Evolutionary conservation across 257 asterid species (phyloP).

Genomic region (Parsonsia alboflavescens): DNA sequence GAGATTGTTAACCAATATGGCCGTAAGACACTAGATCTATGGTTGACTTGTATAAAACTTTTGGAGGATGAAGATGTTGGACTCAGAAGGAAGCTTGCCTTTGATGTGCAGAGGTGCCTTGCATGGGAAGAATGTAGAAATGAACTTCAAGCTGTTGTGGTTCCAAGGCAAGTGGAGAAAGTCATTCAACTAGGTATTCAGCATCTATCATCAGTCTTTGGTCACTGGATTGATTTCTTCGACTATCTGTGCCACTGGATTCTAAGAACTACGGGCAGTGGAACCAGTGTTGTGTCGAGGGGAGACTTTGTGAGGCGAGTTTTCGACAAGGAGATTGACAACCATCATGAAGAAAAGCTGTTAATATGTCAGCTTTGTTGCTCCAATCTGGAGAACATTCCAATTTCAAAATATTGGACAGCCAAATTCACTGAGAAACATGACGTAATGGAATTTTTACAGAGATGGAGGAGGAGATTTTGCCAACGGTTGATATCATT

Average conservation of each 20-base stretch:
- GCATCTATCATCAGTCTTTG: constrained; percentile 61
- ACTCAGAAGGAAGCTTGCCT: constrained; percentile 65
- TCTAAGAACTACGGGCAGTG: constrained; percentile 41
- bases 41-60: constrained; percentile 74
- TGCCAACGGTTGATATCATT: constrained; percentile 44
- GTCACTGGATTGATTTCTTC: constrained; percentile 64
- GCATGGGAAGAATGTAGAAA: constrained; percentile 17
- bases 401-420: constrained; percentile 28
- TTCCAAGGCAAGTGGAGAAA: constrained; percentile 82
- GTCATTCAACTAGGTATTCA: constrained; percentile 69
- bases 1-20: constrained; percentile 44
- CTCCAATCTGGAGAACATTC: constrained; percentile 56
- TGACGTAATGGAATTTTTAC: constrained; percentile 34
- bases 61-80: constrained; percentile 87
- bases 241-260: constrained; percentile 70
- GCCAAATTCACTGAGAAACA: constrained; percentile 22
- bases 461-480: constrained; percentile 62
- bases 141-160: constrained; percentile 25
- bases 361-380: constrained; percentile 78
- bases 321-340: constrained; percentile 95
- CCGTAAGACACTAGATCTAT: constrained; percentile 54
- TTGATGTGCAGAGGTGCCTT: constrained; percentile 62
- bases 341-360: constrained; percentile 90
- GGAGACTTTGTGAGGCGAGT: constrained; percentile 84
- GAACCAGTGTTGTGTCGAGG: constrained; percentile 33